Conservation (phyloP, 768 basidiomycete species). For the Coprinopsis marcescibilis region DNA sequence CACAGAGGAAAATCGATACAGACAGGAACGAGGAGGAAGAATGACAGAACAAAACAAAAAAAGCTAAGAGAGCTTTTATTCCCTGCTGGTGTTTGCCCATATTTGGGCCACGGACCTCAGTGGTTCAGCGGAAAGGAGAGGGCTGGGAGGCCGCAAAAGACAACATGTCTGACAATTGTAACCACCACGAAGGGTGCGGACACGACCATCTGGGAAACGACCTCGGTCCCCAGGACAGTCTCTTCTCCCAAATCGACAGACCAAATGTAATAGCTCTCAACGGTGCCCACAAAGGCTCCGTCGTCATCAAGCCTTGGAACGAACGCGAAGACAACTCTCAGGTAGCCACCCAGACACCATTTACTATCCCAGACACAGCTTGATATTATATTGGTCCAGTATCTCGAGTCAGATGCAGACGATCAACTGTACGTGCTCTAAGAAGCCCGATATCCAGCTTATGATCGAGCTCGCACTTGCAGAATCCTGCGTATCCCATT, state of each 20-base stretch:
- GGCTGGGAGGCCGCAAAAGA: neutral
- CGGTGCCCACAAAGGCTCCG: conserved; percentile 41
- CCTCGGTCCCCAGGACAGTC: conserved; percentile 59
- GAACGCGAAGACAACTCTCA: conserved; percentile 61
- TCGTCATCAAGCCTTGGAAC: conserved; percentile 86
- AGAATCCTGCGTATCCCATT: conserved; percentile 86
- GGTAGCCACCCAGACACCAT: conserved; percentile 39
- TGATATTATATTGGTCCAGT: conserved; percentile 38
- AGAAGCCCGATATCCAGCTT: no score
- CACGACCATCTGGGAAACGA: conserved; percentile 49
- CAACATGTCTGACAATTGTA: conserved; percentile 45
- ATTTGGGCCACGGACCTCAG: neutral
- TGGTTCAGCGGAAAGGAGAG: neutral
- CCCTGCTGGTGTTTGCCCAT: neutral
- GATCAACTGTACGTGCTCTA: conserved; percentile 63
- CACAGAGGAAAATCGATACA: conserved; percentile 8
- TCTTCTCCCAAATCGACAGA: conserved; percentile 73
- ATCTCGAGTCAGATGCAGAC: conserved; percentile 83
- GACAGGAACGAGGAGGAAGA: conserved; percentile 1
- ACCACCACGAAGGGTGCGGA: conserved; percentile 51
- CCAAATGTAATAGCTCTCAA: conserved; percentile 80
- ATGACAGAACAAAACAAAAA: neutral
- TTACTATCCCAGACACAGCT: neutral
- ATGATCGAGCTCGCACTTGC: conserved; percentile 4
- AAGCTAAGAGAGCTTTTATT: neutral